Percentiles rank a stretch among this genome's conserved stretches.
Conservation (phyloP, 164 flowering plant species). For the Buxus sempervirens region DNA sequence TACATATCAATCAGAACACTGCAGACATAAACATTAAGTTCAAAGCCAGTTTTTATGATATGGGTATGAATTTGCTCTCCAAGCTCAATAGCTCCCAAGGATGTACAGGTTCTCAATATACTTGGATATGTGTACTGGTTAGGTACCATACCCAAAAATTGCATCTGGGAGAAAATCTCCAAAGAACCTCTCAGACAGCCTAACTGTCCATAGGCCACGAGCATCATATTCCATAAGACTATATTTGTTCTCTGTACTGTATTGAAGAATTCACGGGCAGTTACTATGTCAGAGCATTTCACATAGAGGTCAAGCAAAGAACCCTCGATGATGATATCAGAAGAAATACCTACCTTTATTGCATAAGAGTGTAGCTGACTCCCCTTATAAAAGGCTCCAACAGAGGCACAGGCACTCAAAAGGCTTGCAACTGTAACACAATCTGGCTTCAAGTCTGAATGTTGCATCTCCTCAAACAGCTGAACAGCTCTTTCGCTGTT, state of each 20-base stretch:
- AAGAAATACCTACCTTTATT: slow-evolving; percentile 19
- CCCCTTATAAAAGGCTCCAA: slow-evolving; percentile 22
- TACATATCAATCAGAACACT: slow-evolving; percentile 36
- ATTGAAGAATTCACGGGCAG: slow-evolving; percentile 23
- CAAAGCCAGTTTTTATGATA: slow-evolving; percentile 25
- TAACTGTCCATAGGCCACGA: slow-evolving; percentile 29
- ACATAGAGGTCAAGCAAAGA: slow-evolving; percentile 31
- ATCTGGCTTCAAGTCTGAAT: slow-evolving; percentile 23
- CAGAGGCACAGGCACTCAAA: slow-evolving; percentile 24
- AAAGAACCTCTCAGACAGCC: slow-evolving; percentile 21
- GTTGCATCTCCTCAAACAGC: slow-evolving; percentile 25
- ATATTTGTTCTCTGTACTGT: slow-evolving; percentile 22
- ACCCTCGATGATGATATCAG: slow-evolving; percentile 28
- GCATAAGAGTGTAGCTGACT: slow-evolving; percentile 23
- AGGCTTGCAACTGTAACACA: slow-evolving; percentile 27
- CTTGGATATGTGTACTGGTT: slow-evolving; percentile 34
- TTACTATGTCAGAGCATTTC: slow-evolving; percentile 20
- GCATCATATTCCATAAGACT: slow-evolving; percentile 34
- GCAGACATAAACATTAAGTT: slow-evolving; percentile 27
- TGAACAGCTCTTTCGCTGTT: slow-evolving; percentile 21
- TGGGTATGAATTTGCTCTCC: slow-evolving; percentile 34
- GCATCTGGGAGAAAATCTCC: slow-evolving; percentile 25
- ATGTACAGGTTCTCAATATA: slow-evolving; percentile 30
- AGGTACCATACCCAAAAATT: slow-evolving; percentile 19
- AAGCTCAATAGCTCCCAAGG: slow-evolving; percentile 27